Conservation (phyloP, 2,329 filamentous ascomycete genomes). For the Huntiella savannae region DNA sequence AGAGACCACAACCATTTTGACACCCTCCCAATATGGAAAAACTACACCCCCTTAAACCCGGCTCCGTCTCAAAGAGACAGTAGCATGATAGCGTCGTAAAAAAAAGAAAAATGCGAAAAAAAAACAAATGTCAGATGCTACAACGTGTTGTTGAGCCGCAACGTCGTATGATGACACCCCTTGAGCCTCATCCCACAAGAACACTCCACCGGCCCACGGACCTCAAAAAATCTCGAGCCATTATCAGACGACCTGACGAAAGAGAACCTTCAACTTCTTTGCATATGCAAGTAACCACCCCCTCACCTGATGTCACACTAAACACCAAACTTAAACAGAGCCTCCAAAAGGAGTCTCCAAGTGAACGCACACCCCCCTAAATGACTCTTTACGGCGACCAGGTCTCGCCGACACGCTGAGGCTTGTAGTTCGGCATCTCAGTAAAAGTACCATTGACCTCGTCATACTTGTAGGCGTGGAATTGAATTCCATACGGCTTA, state of each 20-base stretch:
- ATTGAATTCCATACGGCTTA: conserved; percentile 93
- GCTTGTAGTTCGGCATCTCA: conserved; percentile 65
- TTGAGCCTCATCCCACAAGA: no score
- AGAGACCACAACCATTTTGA: background rate
- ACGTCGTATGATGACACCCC: background rate
- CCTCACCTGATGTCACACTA: background rate
- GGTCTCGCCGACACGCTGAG: conserved; percentile 24
- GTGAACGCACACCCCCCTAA: background rate
- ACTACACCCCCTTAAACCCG: no score
- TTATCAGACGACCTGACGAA: conserved; percentile 3
- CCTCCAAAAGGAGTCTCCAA: background rate
- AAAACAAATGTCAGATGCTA: background rate
- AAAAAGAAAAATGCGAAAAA: background rate
- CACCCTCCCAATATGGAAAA: no score
- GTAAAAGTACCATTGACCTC: conserved; percentile 62
- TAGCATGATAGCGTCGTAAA: background rate
- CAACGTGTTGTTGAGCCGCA: background rate
- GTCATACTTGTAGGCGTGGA: conserved; percentile 88
- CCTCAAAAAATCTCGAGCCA: conserved; percentile 1
- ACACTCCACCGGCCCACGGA: no score
- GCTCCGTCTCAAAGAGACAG: background rate
- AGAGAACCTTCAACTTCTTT: background rate
- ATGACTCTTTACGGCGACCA: background rate
- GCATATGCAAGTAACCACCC: background rate
- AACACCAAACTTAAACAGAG: background rate